Evolutionary conservation across 345 rosid genomes (phyloP), one percentile per base, ranked within the genome.

Genomic region (Sonneratia alba): DNA sequence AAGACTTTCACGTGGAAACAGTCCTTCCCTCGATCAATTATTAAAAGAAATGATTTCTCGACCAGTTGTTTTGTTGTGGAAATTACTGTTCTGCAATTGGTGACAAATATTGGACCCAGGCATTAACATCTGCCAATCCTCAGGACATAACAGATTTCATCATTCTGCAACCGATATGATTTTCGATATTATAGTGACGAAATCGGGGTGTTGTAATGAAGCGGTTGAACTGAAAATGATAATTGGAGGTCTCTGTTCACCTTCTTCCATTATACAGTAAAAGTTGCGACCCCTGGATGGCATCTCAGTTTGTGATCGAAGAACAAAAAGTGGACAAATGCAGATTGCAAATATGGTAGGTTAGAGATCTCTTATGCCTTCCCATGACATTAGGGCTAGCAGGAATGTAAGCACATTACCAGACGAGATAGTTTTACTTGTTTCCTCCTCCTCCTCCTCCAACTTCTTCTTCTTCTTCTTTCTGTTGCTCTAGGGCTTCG

Each of bases 401-500:
- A 9, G 51, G 15, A 47, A 13, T 2, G 15, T 10, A 47, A 47
- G 51, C 9, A 47, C 51, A 47, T 47, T 13, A 9, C 51, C 14
- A 47, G 3, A 53, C 18, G 59, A 21, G 22, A 53, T 53, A 48
- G 0, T 7, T 59, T 59, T 21, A 24, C 14, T 6, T 27, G 38
- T 47, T 69, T 4, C 11, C 57, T 21, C 15, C 51, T 47, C 51
- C 51, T 42, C 11, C 42, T 21, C 51, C 51, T 47, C 51, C 51
- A 3, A 47, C 51, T 9, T 8, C 15, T 9, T 8, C 51, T 47
- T 68, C 64, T 42, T 68, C 68, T 70, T 65, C 75, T 24, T 34
- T 70, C 73, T 71, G 66, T 74, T 76, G 77, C 57, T 73, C 82
- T 61, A 85, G 83, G 66, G 95, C 90, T 66, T 79, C 69, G 38